A percentile compares a stretch with the other conserved stretches of the same genome.
phyloP scores from a whole-genome alignment of 495 filamentous ascomycete species.

The Chaetomidium leptoderma region DNA sequence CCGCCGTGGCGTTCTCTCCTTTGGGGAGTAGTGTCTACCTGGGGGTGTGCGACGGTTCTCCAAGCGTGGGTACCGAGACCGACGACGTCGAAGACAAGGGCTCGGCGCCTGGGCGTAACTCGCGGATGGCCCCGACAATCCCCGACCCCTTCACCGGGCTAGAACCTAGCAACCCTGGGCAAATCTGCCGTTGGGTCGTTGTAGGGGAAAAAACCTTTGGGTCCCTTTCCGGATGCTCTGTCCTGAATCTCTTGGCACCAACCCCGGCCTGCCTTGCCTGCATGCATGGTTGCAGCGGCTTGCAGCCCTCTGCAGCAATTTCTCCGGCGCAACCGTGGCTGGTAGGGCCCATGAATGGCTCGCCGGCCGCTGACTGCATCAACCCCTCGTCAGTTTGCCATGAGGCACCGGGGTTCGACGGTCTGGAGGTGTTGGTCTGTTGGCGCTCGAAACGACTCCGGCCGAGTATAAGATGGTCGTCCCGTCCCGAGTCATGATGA shows the following conservation, averaged over 20 bases:
- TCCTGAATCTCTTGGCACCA: background rate
- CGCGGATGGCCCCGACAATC: background rate
- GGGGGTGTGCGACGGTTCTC: too few species aligned
- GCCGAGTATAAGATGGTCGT: conserved; percentile 10
- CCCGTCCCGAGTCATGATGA: background rate
- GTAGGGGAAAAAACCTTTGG: background rate
- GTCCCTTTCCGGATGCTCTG: background rate
- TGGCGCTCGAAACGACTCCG: background rate
- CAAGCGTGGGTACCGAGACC: background rate
- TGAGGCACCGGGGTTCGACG: background rate
- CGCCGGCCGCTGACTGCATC: background rate
- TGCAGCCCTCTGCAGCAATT: conserved; percentile 4
- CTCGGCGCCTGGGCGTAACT: background rate
- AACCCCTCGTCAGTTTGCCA: background rate
- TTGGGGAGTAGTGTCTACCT: background rate
- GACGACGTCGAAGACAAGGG: background rate
- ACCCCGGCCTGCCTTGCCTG: background rate
- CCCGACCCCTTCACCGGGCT: background rate
- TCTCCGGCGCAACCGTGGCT: conserved; percentile 1
- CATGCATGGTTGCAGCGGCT: conserved; percentile 8
- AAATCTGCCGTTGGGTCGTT: background rate
- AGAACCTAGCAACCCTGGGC: background rate
- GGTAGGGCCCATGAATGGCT: background rate
- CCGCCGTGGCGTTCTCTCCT: background rate
- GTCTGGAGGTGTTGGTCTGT: background rate